Evolutionary conservation across 106 monocot species (phyloP), one percentile per base, ranked within the genome.

Genomic region (Alisma plantagoaquatica): DNA sequence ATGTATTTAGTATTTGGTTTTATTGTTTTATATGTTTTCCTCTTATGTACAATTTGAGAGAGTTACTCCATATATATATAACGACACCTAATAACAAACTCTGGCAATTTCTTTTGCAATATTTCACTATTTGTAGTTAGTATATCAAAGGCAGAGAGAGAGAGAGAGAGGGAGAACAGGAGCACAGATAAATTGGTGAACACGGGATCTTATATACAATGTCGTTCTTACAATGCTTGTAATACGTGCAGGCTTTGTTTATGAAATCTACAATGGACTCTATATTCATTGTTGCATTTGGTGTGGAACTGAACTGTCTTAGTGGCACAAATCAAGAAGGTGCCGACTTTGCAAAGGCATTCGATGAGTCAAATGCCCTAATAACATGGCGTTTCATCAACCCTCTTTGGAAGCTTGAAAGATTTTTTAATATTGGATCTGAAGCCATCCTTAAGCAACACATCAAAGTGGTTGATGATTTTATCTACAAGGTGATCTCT

Each of bases 261-360:
- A 27, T 64, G 63, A 64, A 43, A 19, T 27, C 52, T 0, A 53
- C 42, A 6, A 53, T 53, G 63, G 63, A 64, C 15, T 28, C 63
- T 1, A 53, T 64, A 1, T 28, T 53, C 29, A 20, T 52, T 22
- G 42, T 53, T 12, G 51, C 52, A 7, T 64, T 64, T 29, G 51
- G 51, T 18, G 30, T 46, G 11, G 50, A 63, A 26, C 21, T 63
- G 35, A 20, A 52, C 38, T 41, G 38, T 33, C 51, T 53, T 17
- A 3, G 11, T 14, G 63, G 51, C 5, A 5, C 18, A 22, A 17
- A 27, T 23, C 19, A 52, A 19, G 51, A 51, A 29, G 41, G 38
- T 2, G 16, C 16, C 4, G 23, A 14, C 11, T 61, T 61, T 33
- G 30, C 19, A 3, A 27, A 31, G 25, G 61, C 61, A 21, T 61